Conservation (phyloP, 2,329 filamentous ascomycete genomes). For the Penicillium sp. region DNA sequence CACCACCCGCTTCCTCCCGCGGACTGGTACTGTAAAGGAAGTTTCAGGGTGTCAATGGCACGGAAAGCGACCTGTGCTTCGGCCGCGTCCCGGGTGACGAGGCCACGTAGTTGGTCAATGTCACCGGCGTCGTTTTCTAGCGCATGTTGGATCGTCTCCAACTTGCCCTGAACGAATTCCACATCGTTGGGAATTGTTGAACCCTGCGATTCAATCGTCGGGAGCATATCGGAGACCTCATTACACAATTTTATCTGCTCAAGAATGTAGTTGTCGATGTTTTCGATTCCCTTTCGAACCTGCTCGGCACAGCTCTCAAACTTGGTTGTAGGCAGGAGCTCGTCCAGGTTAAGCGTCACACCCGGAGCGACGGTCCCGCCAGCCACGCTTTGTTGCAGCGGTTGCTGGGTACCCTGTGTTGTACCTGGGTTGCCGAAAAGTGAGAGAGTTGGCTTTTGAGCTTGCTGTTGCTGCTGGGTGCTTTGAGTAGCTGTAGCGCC, state of each 20-base stretch:
- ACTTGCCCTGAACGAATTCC: conserved; percentile 63
- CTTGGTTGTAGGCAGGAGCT: conserved; percentile 82
- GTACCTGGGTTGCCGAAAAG: conserved; percentile 43
- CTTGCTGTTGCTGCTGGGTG: conserved; percentile 37
- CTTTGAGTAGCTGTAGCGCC: conserved; percentile 18
- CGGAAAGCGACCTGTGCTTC: conserved; percentile 74
- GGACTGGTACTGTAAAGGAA: conserved; percentile 68
- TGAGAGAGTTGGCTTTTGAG: conserved; percentile 53
- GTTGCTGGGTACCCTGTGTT: conserved; percentile 29
- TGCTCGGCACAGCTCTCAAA: conserved; percentile 88
- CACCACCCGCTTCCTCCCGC: conserved; percentile 46
- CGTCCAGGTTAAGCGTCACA: conserved; percentile 76
- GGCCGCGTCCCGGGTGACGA: conserved; percentile 67
- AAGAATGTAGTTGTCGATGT: conserved; percentile 79
- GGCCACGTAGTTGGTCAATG: conserved; percentile 60
- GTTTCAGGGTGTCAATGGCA: conserved; percentile 73
- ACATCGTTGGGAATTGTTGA: conserved; percentile 69
- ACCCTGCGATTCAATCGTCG: conserved; percentile 65
- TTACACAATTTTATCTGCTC: conserved; percentile 74
- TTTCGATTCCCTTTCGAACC: conserved; percentile 76
- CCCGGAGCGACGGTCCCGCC: conserved; percentile 60
- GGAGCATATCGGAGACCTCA: conserved; percentile 73
- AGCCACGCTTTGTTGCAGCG: conserved; percentile 39
- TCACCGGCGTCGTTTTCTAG: conserved; percentile 66
- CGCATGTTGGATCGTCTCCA: conserved; percentile 66